Evolutionary conservation across 2,329 filamentous ascomycete species (phyloP), one percentile per base, ranked within the genome.

Genomic region (Cladophialophora immunda): DNA sequence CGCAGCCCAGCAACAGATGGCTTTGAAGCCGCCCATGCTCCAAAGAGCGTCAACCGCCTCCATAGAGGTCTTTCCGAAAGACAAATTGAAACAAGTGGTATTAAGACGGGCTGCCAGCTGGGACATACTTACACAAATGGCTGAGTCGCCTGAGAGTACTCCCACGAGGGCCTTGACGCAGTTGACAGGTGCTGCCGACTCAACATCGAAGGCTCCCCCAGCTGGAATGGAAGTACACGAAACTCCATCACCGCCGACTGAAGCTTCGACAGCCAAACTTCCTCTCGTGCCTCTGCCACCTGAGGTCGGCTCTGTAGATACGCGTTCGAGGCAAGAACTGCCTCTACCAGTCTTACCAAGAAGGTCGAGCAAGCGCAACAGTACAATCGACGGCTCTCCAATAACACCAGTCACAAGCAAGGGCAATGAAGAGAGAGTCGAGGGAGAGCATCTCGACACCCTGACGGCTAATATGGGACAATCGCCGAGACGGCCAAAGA

Each of bases 281-380:
- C 70, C 68, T 41, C 58, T 68, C 36, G 29, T 64, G 32, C 59
- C 58, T 19, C 69, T 73, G 29, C 70, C 68, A 47, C 53, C 71
- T 13, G 11, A 60, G 45, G 68, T 70, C n/a, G 68, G 67, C 38
- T 69, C 68, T 34, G 47, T 68, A 7, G 50, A 36, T 13, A 47
- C 65, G 25, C 59, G 47, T 50, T 67, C 58, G 6, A 63, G 38
- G 55, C 45, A 64, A 6, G 34, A 67, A 30, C n/a, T 8, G 8
- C 22, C 19, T 17, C 32, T 54, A 19, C 70, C 68, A 41, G 38
- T 50, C 27, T 38, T 75, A 9, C 73, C 73, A 9, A 67, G 70
- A 57, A 65, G 72, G 50, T 74, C 73, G 29, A 75, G 73, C 58
- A 75, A 74, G 66, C 68, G 73, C 45, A 57, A 68, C 55, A 70